Percentiles rank a stretch among this genome's conserved stretches.
Conservation (phyloP, 1,284 basidiomycete species). For the Fomes fomentarius region DNA sequence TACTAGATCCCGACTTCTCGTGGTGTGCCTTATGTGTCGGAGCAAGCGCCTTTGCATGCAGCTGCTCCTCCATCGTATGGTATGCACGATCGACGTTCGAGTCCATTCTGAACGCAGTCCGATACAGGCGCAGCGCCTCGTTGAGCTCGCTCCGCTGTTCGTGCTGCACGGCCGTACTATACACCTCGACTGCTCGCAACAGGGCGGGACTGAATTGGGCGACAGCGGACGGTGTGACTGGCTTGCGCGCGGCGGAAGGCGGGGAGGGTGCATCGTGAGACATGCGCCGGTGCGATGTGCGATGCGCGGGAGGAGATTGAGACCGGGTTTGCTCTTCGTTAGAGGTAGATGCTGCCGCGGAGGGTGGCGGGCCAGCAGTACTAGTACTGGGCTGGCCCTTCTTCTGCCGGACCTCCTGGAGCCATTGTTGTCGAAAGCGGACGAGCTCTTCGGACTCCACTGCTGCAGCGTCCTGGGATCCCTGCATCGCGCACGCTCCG, state of each 20-base stretch:
- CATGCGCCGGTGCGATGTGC: conserved; percentile 1
- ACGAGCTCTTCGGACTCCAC: conserved; percentile 57
- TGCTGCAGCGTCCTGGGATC: neutral
- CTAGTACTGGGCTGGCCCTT: conserved; percentile 23
- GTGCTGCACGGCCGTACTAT: conserved; percentile 68
- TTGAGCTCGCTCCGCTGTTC: conserved; percentile 79
- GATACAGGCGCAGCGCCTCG: conserved; percentile 75
- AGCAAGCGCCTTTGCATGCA: conserved; percentile 18
- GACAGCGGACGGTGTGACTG: neutral
- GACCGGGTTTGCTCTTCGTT: neutral
- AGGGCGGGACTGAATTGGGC: conserved; percentile 38
- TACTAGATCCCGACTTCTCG: conserved; percentile 13
- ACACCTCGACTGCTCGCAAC: conserved; percentile 62
- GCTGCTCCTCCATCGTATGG: conserved; percentile 52
- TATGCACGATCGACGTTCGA: conserved; percentile 69
- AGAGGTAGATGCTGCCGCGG: conserved; percentile 1
- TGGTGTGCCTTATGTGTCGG: conserved; percentile 16
- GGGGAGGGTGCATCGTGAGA: conserved; percentile 8
- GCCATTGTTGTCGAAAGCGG: conserved; percentile 76
- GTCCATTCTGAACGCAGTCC: conserved; percentile 78
- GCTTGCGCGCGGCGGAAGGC: neutral
- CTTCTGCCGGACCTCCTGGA: conserved; percentile 57
- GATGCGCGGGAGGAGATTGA: conserved; percentile 5
- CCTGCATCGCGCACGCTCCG: conserved; percentile 9
- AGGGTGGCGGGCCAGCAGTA: neutral